phyloP scores from a whole-genome alignment of 2,329 filamentous ascomycete species.

The Phyllosticta citrichinensis region DNA sequence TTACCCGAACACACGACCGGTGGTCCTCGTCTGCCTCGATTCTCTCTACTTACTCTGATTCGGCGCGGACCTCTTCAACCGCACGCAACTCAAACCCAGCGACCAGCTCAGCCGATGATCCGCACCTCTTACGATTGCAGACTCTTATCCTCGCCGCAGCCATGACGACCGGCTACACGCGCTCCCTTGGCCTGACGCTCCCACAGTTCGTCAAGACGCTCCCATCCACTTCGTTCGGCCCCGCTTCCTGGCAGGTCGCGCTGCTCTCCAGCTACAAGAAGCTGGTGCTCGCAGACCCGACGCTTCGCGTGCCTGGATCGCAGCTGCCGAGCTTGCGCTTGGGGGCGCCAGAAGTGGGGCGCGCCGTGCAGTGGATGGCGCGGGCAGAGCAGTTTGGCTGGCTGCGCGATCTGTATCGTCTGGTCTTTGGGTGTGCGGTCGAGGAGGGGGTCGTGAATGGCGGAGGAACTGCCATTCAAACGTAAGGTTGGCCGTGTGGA shows the following conservation, averaged over 20 bases:
- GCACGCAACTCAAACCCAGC: constrained; percentile 36
- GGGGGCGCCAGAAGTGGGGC: constrained; percentile 56
- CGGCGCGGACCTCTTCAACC: constrained; percentile 59
- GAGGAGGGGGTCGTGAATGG: not conserved
- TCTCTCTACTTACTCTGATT: constrained; percentile 68
- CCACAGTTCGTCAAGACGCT: constrained; percentile 68
- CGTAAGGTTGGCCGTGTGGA: not conserved
- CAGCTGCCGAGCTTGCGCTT: constrained; percentile 51
- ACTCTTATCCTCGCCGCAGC: constrained; percentile 74
- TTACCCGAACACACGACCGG: constrained; percentile 46
- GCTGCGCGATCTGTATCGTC: constrained; percentile 68
- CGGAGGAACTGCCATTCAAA: not conserved
- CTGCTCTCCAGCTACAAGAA: constrained; percentile 73
- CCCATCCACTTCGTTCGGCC: constrained; percentile 69
- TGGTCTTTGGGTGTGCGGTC: constrained; percentile 61
- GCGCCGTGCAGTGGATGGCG: constrained; percentile 67
- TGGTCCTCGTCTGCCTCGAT: constrained; percentile 73
- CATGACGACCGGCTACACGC: constrained; percentile 71
- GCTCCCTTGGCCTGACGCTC: constrained; percentile 48
- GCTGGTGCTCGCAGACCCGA: constrained; percentile 62
- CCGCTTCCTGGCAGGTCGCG: constrained; percentile 56
- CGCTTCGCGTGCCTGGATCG: constrained; percentile 42
- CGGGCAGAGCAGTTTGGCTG: constrained; percentile 65
- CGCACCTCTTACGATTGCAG: constrained; percentile 68
- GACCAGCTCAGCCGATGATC: constrained; percentile 55